Percentiles rank a stretch among this genome's conserved stretches.
These are phyloP conservation scores for Cairneyella variabilis DNA, from an alignment of 495 filamentous ascomycete genomes.

Conservation along the genomic window DNA sequence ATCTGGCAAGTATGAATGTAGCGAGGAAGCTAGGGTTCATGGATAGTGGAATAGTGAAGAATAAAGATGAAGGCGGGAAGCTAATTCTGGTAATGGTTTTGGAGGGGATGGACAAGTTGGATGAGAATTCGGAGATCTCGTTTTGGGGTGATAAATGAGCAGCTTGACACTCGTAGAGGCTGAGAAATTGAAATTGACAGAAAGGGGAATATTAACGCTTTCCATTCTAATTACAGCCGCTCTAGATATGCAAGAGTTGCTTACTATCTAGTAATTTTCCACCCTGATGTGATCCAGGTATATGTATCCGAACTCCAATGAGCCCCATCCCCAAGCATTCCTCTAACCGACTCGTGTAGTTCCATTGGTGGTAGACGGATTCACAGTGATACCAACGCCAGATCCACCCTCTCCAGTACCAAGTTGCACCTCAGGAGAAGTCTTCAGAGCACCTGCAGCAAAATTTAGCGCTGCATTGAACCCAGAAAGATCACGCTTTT, in stretches of 20 bases:
- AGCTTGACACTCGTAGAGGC: neutral
- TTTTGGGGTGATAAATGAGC: neutral
- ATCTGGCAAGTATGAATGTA: neutral
- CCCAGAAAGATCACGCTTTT: slow-evolving; percentile 40
- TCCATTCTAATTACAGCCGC: neutral
- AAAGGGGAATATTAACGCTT: neutral
- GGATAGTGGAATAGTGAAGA: neutral
- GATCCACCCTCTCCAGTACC: slow-evolving; percentile 44
- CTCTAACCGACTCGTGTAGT: neutral
- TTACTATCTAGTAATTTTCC: neutral
- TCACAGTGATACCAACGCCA: slow-evolving; percentile 45
- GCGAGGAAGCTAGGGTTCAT: neutral
- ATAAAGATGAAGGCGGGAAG: neutral
- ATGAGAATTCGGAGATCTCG: neutral
- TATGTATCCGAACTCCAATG: neutral
- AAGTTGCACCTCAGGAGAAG: slow-evolving; percentile 42
- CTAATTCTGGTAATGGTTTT: neutral
- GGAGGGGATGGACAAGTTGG: neutral
- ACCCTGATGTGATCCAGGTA: neutral
- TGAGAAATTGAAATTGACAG: neutral
- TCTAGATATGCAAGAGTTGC: neutral
- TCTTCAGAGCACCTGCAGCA: slow-evolving; percentile 41
- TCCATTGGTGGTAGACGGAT: slow-evolving; percentile 8
- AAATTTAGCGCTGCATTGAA: slow-evolving; percentile 44
- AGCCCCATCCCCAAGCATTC: neutral